Evolutionary conservation across 352 stramenopile genomes (phyloP), one percentile per base, ranked within the genome.

Genomic region (Globisporangium spinosum): DNA sequence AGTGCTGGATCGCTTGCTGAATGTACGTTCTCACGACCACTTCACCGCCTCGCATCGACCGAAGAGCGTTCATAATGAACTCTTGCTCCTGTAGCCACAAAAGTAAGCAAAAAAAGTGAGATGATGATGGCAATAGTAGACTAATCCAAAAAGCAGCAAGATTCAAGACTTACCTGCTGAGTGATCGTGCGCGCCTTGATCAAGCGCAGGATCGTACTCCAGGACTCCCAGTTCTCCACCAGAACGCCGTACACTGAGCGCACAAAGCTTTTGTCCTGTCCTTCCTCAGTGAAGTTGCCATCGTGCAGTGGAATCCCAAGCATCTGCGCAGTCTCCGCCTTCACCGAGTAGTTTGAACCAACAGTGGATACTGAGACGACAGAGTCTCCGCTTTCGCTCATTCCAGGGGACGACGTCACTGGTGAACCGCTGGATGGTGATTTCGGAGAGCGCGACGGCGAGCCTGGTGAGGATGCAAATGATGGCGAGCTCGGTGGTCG

Each of bases 141-240:
- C 29, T 3, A 13, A 17, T 20, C 9, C 12, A 60, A 1, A 27
- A 17, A 22, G 23, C 15, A 45, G 2, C 6, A 15, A 22, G 9
- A 23, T 13, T 5, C 29, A 25, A 59, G 27, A 54, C 15, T 17
- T 70, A 92, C 83, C 83, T 93, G 82, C 62, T 89, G 81, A 1
- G 83, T 91, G 5, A 78, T 90, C 38, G 77, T 76, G 5, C 87
- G 77, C 2, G 82, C 77, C 64, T 90, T 93, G 65, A 94, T 89
- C n/a, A 94, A 65, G 10, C 78, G 83, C 38, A 93, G 73, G 47
- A 96, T 87, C n/a, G 84, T 90, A 59, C 83, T 91, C 89, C 89
- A 96, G 0, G 83, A 72, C 57, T 92, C 83, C 85, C 85, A 94
- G 58, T 96, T 94, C 58, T 94, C 85, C 6, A 83, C 83, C n/a